These are phyloP conservation scores for Skeletonema potamos DNA, from an alignment of 108 stramenopile species.

Conservation along the genomic window DNA sequence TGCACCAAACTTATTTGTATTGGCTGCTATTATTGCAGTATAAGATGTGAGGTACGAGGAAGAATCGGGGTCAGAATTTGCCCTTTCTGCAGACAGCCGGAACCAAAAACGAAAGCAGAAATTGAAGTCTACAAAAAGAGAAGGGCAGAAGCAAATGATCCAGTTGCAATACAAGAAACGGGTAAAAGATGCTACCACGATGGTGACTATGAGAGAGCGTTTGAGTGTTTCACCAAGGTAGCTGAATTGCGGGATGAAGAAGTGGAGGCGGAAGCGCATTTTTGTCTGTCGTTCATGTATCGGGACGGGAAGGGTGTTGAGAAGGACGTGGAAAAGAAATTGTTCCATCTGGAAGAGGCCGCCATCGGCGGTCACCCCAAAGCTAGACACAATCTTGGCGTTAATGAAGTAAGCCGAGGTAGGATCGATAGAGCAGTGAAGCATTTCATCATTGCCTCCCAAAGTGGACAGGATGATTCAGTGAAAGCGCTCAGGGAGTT, in stretches of 20 bases:
- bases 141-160: background rate
- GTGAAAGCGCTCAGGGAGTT: background rate
- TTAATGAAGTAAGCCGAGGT: background rate
- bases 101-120: background rate
- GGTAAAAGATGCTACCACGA: background rate
- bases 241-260: background rate
- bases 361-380: constrained; percentile 2
- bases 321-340: background rate
- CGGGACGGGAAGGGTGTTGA: background rate
- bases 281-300: background rate
- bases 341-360: background rate
- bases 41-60: background rate
- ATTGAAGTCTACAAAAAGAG: background rate
- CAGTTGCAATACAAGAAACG: background rate
- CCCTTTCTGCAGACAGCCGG: background rate
- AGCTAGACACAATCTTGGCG: constrained; percentile 4
- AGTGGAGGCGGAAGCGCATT: background rate
- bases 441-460: constrained; percentile 1
- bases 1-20: background rate
- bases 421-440: constrained; percentile 1
- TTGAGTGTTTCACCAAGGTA: background rate
- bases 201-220: background rate
- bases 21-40: background rate
- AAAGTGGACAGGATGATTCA: background rate
- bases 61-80: background rate